phyloP scores from a whole-genome alignment of 306 rosid species.

The Cyclanthera cordifolia region DNA sequence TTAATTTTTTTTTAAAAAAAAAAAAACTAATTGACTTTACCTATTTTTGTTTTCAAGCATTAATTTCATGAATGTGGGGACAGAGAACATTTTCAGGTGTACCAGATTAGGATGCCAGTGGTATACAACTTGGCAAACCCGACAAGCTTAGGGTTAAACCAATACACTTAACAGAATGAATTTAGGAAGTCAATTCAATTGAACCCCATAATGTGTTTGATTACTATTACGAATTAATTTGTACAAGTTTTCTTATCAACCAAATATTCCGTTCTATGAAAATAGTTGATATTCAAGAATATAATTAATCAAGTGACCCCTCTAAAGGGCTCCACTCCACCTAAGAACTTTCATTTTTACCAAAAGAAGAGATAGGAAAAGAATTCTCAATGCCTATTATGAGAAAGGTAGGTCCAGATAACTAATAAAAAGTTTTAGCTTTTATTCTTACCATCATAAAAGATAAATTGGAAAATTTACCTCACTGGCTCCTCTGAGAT shows the following conservation, averaged over 20 bases:
- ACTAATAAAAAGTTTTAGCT: background rate
- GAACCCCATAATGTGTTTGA: background rate
- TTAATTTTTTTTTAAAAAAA: background rate
- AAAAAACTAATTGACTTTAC: background rate
- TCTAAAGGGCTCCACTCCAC: background rate
- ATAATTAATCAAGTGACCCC: background rate
- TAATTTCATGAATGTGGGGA: background rate
- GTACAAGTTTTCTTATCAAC: no score
- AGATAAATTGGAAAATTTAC: constrained; percentile 1
- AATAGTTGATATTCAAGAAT: no score
- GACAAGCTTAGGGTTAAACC: constrained; percentile 1
- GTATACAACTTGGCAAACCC: background rate
- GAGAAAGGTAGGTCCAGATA: constrained; percentile 9
- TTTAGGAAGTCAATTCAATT: background rate
- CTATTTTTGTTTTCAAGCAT: background rate
- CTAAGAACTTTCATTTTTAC: background rate
- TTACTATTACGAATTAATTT: no score
- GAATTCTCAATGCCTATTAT: background rate
- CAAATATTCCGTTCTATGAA: no score
- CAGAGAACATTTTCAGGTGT: constrained; percentile 1
- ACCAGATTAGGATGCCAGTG: constrained; percentile 7
- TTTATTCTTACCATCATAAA: constrained; percentile 12
- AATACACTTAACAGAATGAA: background rate
- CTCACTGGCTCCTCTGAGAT: constrained; percentile 6
- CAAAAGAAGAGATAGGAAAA: background rate